These are phyloP conservation scores for Trichoderma virens DNA, from an alignment of 495 filamentous ascomycete species.

Conservation along the genomic window DNA sequence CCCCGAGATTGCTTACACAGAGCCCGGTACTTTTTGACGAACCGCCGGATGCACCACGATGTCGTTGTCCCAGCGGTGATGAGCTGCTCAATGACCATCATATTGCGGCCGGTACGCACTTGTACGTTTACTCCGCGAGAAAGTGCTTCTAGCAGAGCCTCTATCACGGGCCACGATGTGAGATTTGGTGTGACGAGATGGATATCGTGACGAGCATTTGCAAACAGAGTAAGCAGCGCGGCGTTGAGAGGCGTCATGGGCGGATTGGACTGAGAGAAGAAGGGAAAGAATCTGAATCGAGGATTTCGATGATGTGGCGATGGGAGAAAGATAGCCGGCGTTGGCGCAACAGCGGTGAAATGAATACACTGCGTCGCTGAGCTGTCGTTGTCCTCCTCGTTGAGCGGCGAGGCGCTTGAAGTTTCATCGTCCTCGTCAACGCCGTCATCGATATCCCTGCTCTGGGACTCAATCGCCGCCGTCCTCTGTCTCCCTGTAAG, in stretches of 20 bases:
- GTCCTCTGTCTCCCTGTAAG: conserved; percentile 10
- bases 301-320: conserved; percentile 62
- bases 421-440: not conserved
- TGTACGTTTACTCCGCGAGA: conserved; percentile 53
- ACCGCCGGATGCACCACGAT: conserved; percentile 43
- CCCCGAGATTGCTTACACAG: conserved; percentile 13
- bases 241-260: conserved; percentile 61
- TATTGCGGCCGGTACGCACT: conserved; percentile 53
- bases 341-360: conserved; percentile 15
- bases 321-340: conserved; percentile 53
- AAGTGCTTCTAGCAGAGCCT: conserved; percentile 44
- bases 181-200: conserved; percentile 67
- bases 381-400: not conserved
- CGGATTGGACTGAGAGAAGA: conserved; percentile 30
- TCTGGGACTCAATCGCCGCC: conserved; percentile 4
- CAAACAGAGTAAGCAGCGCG: conserved; percentile 48
- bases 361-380: conserved; percentile 13
- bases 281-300: conserved; percentile 37
- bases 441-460: not conserved
- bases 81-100: conserved; percentile 70
- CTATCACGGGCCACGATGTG: conserved; percentile 50
- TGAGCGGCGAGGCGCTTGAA: not conserved
- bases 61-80: conserved; percentile 63
- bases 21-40: conserved; percentile 39
- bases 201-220: conserved; percentile 42